These are phyloP conservation scores for Clathrospora elynae DNA, from an alignment of 2,329 filamentous ascomycete species.

Conservation along the genomic window DNA sequence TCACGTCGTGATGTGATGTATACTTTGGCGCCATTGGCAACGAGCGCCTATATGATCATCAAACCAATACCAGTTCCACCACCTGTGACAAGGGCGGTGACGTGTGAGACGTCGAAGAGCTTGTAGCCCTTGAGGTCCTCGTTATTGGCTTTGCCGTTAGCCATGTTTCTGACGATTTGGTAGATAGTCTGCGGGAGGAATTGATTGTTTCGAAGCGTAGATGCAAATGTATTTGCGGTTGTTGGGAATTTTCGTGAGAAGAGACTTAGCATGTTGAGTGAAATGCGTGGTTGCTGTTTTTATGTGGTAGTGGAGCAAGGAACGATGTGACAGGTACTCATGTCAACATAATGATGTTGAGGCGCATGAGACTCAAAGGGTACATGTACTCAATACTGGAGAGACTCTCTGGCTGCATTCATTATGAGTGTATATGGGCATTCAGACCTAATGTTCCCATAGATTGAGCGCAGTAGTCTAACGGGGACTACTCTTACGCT, in stretches of 20 bases:
- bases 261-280: constrained; percentile 38
- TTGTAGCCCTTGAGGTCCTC: constrained; percentile 49
- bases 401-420: too few relatives aligned
- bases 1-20: constrained; percentile 45
- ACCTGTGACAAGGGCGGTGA: constrained; percentile 55
- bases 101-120: constrained; percentile 54
- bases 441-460: too few relatives aligned
- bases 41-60: constrained; percentile 69
- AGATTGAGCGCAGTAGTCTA: too few relatives aligned
- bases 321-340: constrained; percentile 18
- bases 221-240: constrained; percentile 9
- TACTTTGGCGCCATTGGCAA: constrained; percentile 64
- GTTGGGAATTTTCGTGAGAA: constrained; percentile 28
- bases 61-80: constrained; percentile 57
- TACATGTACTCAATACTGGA: too few relatives aligned
- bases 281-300: constrained; percentile 10
- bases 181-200: constrained; percentile 23
- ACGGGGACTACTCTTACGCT: too few relatives aligned
- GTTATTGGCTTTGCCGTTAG: constrained; percentile 44
- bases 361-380: constrained; percentile 27
- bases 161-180: constrained; percentile 39
- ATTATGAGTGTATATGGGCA: too few relatives aligned
- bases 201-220: constrained; percentile 13
- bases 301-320: constrained; percentile 15
- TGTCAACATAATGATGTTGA: constrained; percentile 41